phyloP scores from a whole-genome alignment of 2,329 filamentous ascomycete genomes.

The Ilyonectria sp. region DNA sequence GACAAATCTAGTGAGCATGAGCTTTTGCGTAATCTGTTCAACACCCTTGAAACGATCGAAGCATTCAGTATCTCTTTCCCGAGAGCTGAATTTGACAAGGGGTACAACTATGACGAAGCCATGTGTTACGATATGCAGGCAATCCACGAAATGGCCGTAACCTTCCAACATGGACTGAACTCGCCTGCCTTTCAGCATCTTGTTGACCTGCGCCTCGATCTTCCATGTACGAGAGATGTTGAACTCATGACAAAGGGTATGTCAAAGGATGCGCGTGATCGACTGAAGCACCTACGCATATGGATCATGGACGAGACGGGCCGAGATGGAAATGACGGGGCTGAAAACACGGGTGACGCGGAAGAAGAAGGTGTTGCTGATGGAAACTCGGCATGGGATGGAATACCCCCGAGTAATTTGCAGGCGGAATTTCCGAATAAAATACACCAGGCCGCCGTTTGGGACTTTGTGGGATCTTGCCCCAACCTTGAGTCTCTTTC shows the following conservation, averaged over 20 bases:
- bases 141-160: not conserved
- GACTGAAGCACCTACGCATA: not conserved
- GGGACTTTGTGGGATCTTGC: conserved; percentile 13
- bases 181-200: not conserved
- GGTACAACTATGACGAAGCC: not conserved
- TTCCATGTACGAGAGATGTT: not conserved
- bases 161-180: not conserved
- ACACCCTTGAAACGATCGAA: not conserved
- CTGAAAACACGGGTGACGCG: not conserved
- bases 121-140: not conserved
- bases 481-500: conserved; percentile 13
- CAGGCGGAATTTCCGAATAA: conserved; percentile 6
- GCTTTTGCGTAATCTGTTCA: not conserved
- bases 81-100: not conserved
- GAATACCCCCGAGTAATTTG: not conserved
- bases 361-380: not conserved
- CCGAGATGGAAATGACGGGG: not conserved
- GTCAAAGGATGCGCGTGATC: not conserved
- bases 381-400: not conserved
- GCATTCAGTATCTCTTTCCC: not conserved
- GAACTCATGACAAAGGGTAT: not conserved
- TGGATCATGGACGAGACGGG: not conserved
- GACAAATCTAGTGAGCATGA: not conserved
- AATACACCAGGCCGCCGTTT: not conserved
- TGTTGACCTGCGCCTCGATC: not conserved